These are phyloP conservation scores for Solanum sparsipilum DNA, from an alignment of 257 asterid genomes.

Conservation along the genomic window DNA sequence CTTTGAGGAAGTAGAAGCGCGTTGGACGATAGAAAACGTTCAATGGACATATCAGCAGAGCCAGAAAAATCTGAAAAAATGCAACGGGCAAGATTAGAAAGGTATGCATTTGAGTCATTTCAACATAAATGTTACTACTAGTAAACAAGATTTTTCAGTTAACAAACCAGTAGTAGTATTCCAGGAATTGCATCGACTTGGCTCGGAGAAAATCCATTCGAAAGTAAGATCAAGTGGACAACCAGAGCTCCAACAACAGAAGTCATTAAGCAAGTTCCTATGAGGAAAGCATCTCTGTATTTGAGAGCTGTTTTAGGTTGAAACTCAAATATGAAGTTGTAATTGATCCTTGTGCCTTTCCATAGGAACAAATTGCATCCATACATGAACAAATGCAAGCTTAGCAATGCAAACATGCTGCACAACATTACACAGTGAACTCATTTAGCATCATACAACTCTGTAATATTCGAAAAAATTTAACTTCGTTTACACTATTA, in stretches of 20 bases:
- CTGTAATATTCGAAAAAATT: background rate
- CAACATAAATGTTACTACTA: background rate
- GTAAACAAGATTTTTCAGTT: background rate
- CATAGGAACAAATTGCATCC: slow-evolving; percentile 87
- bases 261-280: slow-evolving; percentile 76
- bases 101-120: background rate
- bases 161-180: slow-evolving; percentile 55
- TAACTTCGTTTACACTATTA: background rate
- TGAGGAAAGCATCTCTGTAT: slow-evolving; percentile 82
- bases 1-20: slow-evolving; percentile 55
- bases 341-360: slow-evolving; percentile 77
- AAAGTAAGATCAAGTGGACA: slow-evolving; percentile 65
- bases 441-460: background rate
- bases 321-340: slow-evolving; percentile 83
- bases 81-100: background rate
- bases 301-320: slow-evolving; percentile 55
- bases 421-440: slow-evolving; percentile 5
- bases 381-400: slow-evolving; percentile 85
- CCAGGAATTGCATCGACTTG: slow-evolving; percentile 68
- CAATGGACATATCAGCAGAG: slow-evolving; percentile 63
- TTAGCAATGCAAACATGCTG: slow-evolving; percentile 93
- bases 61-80: slow-evolving; percentile 31
- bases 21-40: slow-evolving; percentile 77
- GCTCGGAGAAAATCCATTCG: slow-evolving; percentile 33
- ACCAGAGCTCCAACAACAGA: slow-evolving; percentile 71